These are phyloP conservation scores for Sanghuangporus weigelae DNA, from an alignment of 1,284 basidiomycete species.

Conservation along the genomic window DNA sequence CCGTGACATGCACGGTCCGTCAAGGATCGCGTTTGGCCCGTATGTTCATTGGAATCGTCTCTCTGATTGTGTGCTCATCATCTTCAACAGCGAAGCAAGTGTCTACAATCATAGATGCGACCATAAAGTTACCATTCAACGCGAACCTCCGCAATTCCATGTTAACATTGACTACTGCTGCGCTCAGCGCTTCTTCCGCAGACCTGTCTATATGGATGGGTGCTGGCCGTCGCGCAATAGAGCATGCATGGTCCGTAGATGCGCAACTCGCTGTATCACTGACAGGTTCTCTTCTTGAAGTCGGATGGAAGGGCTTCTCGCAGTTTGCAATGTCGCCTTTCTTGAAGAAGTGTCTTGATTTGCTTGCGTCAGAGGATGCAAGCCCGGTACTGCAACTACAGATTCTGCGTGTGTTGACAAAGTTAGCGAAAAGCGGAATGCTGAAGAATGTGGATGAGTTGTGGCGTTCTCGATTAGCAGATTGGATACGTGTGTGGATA, in stretches of 20 bases:
- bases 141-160: slow-evolving; percentile 36
- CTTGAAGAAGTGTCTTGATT: slow-evolving; percentile 41
- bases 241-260: slow-evolving; percentile 35
- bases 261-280: slow-evolving; percentile 46
- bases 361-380: slow-evolving; percentile 27
- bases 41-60: slow-evolving; percentile 29
- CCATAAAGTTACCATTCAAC: slow-evolving; percentile 35
- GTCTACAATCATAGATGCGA: slow-evolving; percentile 38
- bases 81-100: slow-evolving; percentile 42
- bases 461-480: slow-evolving; percentile 8
- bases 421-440: slow-evolving; percentile 40
- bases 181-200: slow-evolving; percentile 49
- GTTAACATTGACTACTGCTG: slow-evolving; percentile 34
- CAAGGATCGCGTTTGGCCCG: slow-evolving; percentile 59
- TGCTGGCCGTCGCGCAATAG: slow-evolving; percentile 54
- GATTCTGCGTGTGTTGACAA: slow-evolving; percentile 46
- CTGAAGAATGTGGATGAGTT: slow-evolving; percentile 38
- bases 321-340: slow-evolving; percentile 54
- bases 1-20: slow-evolving; percentile 51
- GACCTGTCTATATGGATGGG: slow-evolving; percentile 63
- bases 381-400: slow-evolving; percentile 15
- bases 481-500: neutral
- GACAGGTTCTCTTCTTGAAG: slow-evolving; percentile 52
- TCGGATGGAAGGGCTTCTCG: slow-evolving; percentile 72
- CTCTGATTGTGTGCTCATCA: neutral